These are phyloP conservation scores for Pythium sukuiense DNA, from an alignment of 352 stramenopile genomes.

Conservation along the genomic window DNA sequence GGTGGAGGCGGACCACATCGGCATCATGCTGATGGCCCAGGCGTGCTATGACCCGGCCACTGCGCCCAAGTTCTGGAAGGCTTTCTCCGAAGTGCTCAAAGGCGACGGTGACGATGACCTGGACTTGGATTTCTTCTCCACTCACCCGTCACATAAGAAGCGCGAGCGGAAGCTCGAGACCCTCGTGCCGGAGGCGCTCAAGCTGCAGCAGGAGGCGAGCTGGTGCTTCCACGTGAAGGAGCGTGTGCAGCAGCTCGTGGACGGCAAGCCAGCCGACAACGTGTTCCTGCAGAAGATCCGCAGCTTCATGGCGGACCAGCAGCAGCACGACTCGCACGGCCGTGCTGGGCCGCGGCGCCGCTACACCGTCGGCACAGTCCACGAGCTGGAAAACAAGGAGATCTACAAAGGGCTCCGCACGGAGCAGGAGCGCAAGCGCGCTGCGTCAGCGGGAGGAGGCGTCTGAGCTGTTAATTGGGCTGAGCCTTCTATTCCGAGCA, in stretches of 20 bases:
- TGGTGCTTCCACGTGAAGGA: conserved; percentile 62
- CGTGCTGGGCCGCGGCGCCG: conserved; percentile 21
- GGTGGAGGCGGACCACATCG: conserved; percentile 69
- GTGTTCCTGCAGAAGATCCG: conserved; percentile 44
- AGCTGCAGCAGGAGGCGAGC: conserved; percentile 41
- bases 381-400: conserved; percentile 62
- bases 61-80: conserved; percentile 47
- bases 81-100: conserved; percentile 38
- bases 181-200: conserved; percentile 45
- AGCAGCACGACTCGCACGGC: conserved; percentile 4
- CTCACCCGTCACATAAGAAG: conserved; percentile 64
- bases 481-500: not conserved
- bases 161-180: conserved; percentile 45
- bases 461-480: too few relatives aligned
- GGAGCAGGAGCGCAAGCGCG: conserved; percentile 18
- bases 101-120: conserved; percentile 31
- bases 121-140: conserved; percentile 64
- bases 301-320: conserved; percentile 18
- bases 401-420: conserved; percentile 39
- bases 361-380: conserved; percentile 51
- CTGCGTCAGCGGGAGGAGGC: not conserved
- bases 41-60: conserved; percentile 69
- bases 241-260: conserved; percentile 50
- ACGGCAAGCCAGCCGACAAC: conserved; percentile 30
- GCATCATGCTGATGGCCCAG: conserved; percentile 74